Base-by-base conservation (phyloP, 2,329 filamentous ascomycete genomes). In the Aspergillus aculeatinus region DNA sequence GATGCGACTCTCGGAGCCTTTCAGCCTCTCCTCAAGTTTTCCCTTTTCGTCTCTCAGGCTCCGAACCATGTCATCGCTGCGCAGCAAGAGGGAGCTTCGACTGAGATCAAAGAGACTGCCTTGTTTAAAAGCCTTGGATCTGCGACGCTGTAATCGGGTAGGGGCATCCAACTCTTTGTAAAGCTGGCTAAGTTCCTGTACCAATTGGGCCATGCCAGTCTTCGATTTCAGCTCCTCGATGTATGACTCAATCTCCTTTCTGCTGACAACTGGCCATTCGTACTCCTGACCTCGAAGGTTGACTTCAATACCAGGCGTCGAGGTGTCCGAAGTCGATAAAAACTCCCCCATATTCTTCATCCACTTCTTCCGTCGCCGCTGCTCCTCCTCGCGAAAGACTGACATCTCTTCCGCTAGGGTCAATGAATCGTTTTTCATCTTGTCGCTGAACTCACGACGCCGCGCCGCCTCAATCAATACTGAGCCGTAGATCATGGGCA, bases 91-190 rank as follows among this genome's bases (percentile, higher is more conserved):
- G 1, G 92, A 94, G 65, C 91, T 96, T 69, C 89, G 87, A n/a
- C 92, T 92, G 62, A 97, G 84, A 72, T 98, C 95, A 69, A 97
- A 92, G 42, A 98, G 85, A 71, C 95, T 98, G 16, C 95, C 95
- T 71, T 96, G 95, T 73, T 97, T 97, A 81, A 99, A 98, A 5
- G 92, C 92, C 74, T 94, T 96, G 6, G 95, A 86, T 59, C 92
- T 87, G 75, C 92, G 93, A 62, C 88, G 86, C 72, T 96, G 93
- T 73, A 95, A 91, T 68, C 89, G 92, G 0, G 91, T 95, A 2
- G 94, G 92, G 58, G 85, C 86, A 72, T 88, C 88, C 14, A 98
- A 82, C 57, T 96, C 92, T 62, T 88, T 87, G 61, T 96, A 84
- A 19, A 92, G 85, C 70, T 92, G 90, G 3, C 82, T 80, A 35